Evolutionary conservation across 2,329 filamentous ascomycete genomes (phyloP), one percentile per base, ranked within the genome.

Genomic region (Tolypocladium ovalisporum): DNA sequence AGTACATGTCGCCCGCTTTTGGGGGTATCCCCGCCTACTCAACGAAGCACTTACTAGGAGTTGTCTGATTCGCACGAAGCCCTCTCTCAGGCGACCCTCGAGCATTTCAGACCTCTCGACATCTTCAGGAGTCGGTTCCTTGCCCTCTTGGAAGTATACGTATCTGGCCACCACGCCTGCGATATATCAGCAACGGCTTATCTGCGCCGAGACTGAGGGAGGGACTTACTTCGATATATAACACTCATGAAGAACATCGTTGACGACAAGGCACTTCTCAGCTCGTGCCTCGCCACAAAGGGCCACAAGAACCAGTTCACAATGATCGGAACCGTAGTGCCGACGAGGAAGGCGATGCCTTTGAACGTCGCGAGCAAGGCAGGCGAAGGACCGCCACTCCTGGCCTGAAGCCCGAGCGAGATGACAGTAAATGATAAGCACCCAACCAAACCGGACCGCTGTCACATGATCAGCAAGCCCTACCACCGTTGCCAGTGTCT

Each of bases 261-360:
- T 2, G 75, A 72, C 0, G 80, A 79, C 2, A 83, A 65, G 0
- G 79, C 80, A 58, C 77, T 79, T 27, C 81, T 71, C 17, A 85
- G 72, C 64, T 84, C 81, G 62, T 83, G 81, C 15, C 82, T 73
- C 13, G 82, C 81, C 6, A 84, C 75, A 60, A 85, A 85, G 2
- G 82, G 82, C 82, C 82, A 85, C 4, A 85, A 68, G 15, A 81
- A 63, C 81, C 80, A 84, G 61, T 83, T 84, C 17, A 83, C 75
- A 1, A 81, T 60, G 13, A 84, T 72, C 0, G 81, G 79, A 1
- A 77, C 73, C 1, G 79, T 71, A 3, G 81, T 77, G 2, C 81
- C 82, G 27, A 82, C 66, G 2, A 83, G 70, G 59, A 85, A 78
- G 0, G 77, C 74, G 3, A 77, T 61, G 0, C 80, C 81, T 44